These are phyloP conservation scores for Coriolopsis trogii DNA, from an alignment of 1,284 basidiomycete species.

Conservation along the genomic window DNA sequence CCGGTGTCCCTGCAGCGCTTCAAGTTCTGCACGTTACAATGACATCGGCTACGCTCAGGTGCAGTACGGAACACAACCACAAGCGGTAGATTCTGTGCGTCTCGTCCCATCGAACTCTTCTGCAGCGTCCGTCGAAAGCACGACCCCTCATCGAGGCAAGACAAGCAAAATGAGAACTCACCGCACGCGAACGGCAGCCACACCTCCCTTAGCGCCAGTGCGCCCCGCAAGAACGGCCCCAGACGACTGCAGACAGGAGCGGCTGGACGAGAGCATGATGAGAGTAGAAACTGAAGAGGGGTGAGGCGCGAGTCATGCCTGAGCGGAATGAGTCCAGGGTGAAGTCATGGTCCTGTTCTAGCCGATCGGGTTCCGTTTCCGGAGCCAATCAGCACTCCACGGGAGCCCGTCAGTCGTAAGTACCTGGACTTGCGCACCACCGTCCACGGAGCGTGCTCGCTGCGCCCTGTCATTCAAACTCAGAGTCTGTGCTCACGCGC, in stretches of 20 bases:
- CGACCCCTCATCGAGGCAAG: background rate
- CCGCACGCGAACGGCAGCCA: slow-evolving; percentile 1
- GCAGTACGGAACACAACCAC: too few relatives aligned
- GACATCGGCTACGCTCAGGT: too few relatives aligned
- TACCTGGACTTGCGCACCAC: too few relatives aligned
- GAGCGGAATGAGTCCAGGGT: background rate
- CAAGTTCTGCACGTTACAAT: background rate
- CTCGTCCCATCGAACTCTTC: too few relatives aligned
- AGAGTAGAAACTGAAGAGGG: slow-evolving; percentile 6
- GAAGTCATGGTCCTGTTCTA: slow-evolving; percentile 1
- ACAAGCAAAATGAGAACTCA: slow-evolving; percentile 12
- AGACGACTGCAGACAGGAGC: slow-evolving; percentile 9
- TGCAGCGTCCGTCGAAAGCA: too few relatives aligned
- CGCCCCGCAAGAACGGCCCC: slow-evolving; percentile 1
- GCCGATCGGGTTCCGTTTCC: background rate
- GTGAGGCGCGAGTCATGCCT: slow-evolving; percentile 10
- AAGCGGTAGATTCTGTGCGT: too few relatives aligned
- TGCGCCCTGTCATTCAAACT: too few relatives aligned
- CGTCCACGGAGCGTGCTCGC: too few relatives aligned
- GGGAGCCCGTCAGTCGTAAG: too few relatives aligned
- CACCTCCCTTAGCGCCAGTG: slow-evolving; percentile 1
- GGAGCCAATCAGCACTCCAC: too few relatives aligned
- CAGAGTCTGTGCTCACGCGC: too few relatives aligned
- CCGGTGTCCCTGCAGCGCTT: background rate
- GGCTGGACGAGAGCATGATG: slow-evolving; percentile 18